Base-by-base conservation (phyloP, 208 protist species). In the Leishmania martiniquensis region DNA sequence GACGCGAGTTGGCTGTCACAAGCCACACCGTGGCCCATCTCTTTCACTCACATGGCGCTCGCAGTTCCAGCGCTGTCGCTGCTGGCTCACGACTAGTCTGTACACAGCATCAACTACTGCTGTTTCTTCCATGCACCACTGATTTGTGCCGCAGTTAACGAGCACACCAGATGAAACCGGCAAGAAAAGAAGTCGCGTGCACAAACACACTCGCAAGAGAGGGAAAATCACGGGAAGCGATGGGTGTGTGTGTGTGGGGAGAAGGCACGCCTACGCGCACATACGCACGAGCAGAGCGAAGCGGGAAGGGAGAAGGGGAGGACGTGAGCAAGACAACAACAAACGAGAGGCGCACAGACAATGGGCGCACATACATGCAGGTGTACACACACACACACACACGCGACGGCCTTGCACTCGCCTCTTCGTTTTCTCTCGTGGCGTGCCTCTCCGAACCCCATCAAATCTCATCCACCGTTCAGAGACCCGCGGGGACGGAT, bases 121-220 rank as follows among this genome's bases (percentile, higher is more conserved):
- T 60, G 22, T 60, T 9, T 60, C 22, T 25, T 60, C 7, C 54
- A 32, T 22, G 54, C 54, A 25, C 22, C 54, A 29, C n/a, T n/a
- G n/a, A n/a, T n/a, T n/a, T n/a, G n/a, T n/a, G n/a, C n/a, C n/a
- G n/a, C n/a, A n/a, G n/a, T n/a, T n/a, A n/a, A n/a, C n/a, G n/a
- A n/a, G n/a, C n/a, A n/a, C n/a, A n/a, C n/a, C n/a, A n/a, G n/a
- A n/a, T n/a, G n/a, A n/a, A n/a, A n/a, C n/a, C n/a, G n/a, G n/a
- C n/a, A n/a, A n/a, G n/a, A n/a, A n/a, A n/a, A 52, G 49, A 52
- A 72, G 25, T 5, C 47, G 39, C 51, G 59, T 39, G 69, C 47
- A 81, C 25, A 78, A 15, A 69, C 66, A 78, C 63, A 63, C 37
- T 74, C 37, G 20, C 49, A 52, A 52, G 12, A 52, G 49, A 52